These are phyloP conservation scores for Schizonepeta tenuifolia DNA, from an alignment of 257 asterid genomes.

Conservation along the genomic window DNA sequence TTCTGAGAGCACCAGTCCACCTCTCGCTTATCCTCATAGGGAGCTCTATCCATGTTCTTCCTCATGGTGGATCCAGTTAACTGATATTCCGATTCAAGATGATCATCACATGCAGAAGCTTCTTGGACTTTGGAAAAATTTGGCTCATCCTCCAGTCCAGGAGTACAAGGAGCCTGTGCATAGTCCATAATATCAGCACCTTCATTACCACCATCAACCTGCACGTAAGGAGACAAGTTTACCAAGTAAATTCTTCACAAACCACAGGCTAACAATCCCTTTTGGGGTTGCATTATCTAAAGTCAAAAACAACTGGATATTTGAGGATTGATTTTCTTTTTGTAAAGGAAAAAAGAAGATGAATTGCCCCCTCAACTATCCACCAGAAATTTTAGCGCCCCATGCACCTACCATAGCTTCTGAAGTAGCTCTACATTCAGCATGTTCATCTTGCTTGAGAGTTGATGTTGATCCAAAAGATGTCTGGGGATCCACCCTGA, in stretches of 20 bases:
- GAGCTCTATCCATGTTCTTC: conserved; percentile 41
- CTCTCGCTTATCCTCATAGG: conserved; percentile 48
- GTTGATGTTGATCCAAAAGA: conserved; percentile 57
- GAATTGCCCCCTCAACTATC: conserved; percentile 19
- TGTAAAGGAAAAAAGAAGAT: background rate
- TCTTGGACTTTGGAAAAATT: conserved; percentile 74
- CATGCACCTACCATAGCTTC: conserved; percentile 57
- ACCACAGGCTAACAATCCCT: background rate
- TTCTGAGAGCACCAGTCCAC: conserved; percentile 45
- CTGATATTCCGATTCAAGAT: conserved; percentile 72
- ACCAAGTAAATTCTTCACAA: conserved; percentile 18
- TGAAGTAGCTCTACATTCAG: conserved; percentile 51
- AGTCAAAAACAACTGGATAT: conserved; percentile 16
- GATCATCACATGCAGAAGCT: conserved; percentile 86
- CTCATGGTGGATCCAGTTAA: conserved; percentile 40
- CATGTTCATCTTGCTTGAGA: conserved; percentile 55
- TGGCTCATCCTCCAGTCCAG: conserved; percentile 81
- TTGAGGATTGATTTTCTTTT: background rate
- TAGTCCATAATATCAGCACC: conserved; percentile 64
- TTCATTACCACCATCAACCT: conserved; percentile 60
- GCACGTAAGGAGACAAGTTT: conserved; percentile 36
- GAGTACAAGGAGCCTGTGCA: conserved; percentile 92
- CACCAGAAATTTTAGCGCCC: conserved; percentile 24
- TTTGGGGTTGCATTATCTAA: background rate
- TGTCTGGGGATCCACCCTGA: conserved; percentile 75